Conservation (phyloP, 2,329 filamentous ascomycete species). For the Botrytis hyacinthi region DNA sequence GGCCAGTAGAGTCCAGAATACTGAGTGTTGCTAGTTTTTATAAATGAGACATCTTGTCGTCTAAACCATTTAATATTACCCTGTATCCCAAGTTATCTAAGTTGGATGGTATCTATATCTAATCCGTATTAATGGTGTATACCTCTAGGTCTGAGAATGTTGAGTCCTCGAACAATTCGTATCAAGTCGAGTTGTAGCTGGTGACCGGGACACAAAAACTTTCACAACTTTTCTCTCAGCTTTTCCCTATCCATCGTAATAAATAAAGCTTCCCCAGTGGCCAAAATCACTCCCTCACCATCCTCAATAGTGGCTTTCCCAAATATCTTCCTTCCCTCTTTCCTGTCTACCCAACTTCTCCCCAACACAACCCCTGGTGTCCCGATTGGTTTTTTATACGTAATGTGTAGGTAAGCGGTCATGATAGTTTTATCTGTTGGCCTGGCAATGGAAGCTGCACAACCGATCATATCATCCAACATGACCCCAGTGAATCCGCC, state of each 20-base stretch:
- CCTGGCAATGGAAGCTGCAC: constrained; percentile 20
- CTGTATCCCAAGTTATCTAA: neutral
- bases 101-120: neutral
- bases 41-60: neutral
- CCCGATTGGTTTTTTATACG: constrained; percentile 51
- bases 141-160: neutral
- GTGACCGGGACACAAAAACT: neutral
- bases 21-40: neutral
- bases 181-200: neutral
- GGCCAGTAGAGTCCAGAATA: neutral
- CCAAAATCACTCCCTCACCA: constrained; percentile 47
- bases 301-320: constrained; percentile 50
- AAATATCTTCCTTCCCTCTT: constrained; percentile 55
- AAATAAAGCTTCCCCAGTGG: constrained; percentile 53
- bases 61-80: neutral
- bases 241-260: constrained; percentile 26
- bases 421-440: constrained; percentile 29
- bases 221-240: constrained; percentile 24
- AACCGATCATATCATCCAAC: constrained; percentile 54
- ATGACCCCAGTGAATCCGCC: constrained; percentile 58
- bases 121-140: neutral
- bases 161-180: neutral
- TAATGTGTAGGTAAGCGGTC: constrained; percentile 55
- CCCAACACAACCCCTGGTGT: constrained; percentile 51
- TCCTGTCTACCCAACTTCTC: constrained; percentile 44